phyloP scores from a whole-genome alignment of 352 stramenopile species.

The Plasmopara viticola region DNA sequence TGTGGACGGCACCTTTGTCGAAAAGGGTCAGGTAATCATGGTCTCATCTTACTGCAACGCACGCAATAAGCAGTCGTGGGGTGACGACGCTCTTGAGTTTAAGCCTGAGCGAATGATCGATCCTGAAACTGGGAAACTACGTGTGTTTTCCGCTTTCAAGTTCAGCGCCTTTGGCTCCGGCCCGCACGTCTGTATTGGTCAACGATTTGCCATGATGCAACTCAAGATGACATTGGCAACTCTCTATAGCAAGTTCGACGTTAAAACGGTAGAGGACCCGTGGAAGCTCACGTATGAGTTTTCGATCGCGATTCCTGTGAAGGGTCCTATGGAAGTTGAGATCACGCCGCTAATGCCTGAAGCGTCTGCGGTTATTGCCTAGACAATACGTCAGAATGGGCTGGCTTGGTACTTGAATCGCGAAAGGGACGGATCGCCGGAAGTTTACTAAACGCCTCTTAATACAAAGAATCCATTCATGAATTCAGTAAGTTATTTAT shows the following conservation, averaged over 20 bases:
- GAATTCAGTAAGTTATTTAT: no score
- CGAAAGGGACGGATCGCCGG: no score
- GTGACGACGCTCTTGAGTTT: conserved; percentile 40
- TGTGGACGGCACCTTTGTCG: conserved; percentile 23
- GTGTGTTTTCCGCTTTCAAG: conserved; percentile 1
- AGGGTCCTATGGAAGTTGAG: conserved; percentile 25
- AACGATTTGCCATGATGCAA: conserved; percentile 48
- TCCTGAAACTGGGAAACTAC: conserved; percentile 25
- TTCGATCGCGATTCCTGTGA: conserved; percentile 36
- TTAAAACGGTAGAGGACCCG: conserved; percentile 40
- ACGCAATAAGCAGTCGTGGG: conserved; percentile 37
- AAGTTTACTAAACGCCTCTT: no score
- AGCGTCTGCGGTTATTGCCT: neutral
- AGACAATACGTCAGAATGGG: neutral
- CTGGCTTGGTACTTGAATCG: no score
- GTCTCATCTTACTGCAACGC: conserved; percentile 27
- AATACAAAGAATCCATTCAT: no score
- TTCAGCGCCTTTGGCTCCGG: neutral
- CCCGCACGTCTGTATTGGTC: conserved; percentile 38
- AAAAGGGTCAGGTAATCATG: conserved; percentile 25
- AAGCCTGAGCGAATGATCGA: conserved; percentile 66
- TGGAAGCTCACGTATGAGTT: conserved; percentile 43
- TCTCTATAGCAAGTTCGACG: conserved; percentile 40
- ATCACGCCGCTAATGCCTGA: conserved; percentile 5
- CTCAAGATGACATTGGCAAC: conserved; percentile 53